Base-by-base conservation (phyloP, 768 basidiomycete species). In the Filobasidium wieringae region DNA sequence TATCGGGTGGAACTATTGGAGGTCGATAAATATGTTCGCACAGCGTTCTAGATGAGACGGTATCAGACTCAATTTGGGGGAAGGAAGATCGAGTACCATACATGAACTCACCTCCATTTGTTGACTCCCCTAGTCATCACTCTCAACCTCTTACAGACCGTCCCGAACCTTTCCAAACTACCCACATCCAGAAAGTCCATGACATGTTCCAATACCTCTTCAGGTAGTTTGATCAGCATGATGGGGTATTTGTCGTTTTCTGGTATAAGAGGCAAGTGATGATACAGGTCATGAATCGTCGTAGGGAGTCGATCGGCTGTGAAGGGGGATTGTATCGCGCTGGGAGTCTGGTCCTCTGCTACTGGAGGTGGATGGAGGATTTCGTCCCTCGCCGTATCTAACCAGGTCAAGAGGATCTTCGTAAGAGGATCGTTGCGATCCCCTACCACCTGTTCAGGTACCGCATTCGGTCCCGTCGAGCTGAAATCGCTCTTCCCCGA, bases 141-240 rank as follows among this genome's bases (percentile, higher is more conserved):
- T 39, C 89, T 80, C 4, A 86, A 84, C 66, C 84, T 88, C 56
- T 84, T 81, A 68, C 80, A 82, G 1, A 86, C 81, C 19, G 74
- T 65, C 0, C 82, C 90, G 66, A 95, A 90, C 8, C 85, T 79
- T 70, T 91, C 90, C 33, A 93, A 75, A 24, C 82, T 72, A 2
- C 80, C 78, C 1, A 80, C 77, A 64, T 88, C 84, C 37, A 93
- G 76, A 60, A 78, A 77, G 30, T 78, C 75, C n/a, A 92, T 73
- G 53, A 91, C 79, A 37, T 78, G 69, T 31, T 88, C 74, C 30
- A 93, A 65, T 11, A 93, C 66, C 70, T 95, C 91, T 33, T 85
- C 81, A 6, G 91, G 91, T 8, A 93, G 72, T 1, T 70, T 66
- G 45, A 78, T 78, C 17, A 95, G 65, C 12, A 79, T 78, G 0